Evolutionary conservation across 305 asterid species (phyloP).

Genomic region (Fraxinus latifolia): DNA sequence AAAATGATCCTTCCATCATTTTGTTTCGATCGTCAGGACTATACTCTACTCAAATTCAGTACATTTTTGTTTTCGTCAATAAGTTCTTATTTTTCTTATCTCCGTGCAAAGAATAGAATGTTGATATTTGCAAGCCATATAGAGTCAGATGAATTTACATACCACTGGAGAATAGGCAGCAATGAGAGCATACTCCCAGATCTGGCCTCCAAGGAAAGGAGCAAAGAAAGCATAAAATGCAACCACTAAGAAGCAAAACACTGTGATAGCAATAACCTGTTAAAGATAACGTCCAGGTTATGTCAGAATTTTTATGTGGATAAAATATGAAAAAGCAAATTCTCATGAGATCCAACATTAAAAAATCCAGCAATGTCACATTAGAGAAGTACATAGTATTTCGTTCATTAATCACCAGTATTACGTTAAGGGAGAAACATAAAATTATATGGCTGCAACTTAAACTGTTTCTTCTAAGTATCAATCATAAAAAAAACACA

Average conservation of each 20-base stretch:
- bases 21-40: background rate
- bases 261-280: constrained; percentile 95
- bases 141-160: constrained; percentile 34
- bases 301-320: constrained; percentile 18
- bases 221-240: constrained; percentile 98
- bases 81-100: background rate
- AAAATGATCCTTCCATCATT: background rate
- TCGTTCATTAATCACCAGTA: background rate
- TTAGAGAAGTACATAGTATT: background rate
- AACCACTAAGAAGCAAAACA: constrained; percentile 81
- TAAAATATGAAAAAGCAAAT: background rate
- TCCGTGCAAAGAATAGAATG: constrained; percentile 10
- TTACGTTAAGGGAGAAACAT: background rate
- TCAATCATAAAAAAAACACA: background rate
- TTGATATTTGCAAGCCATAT: constrained; percentile 13
- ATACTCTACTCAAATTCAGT: background rate
- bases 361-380: background rate
- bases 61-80: background rate
- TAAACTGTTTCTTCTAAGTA: background rate
- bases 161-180: constrained; percentile 93
- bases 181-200: constrained; percentile 72
- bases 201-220: constrained; percentile 87
- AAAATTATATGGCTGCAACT: background rate
- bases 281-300: constrained; percentile 21
- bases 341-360: constrained; percentile 7